A percentile compares a stretch with the other conserved stretches of the same genome.
These are phyloP conservation scores for Diplodia sapinea DNA, from an alignment of 2,329 filamentous ascomycete genomes.

Conservation along the genomic window DNA sequence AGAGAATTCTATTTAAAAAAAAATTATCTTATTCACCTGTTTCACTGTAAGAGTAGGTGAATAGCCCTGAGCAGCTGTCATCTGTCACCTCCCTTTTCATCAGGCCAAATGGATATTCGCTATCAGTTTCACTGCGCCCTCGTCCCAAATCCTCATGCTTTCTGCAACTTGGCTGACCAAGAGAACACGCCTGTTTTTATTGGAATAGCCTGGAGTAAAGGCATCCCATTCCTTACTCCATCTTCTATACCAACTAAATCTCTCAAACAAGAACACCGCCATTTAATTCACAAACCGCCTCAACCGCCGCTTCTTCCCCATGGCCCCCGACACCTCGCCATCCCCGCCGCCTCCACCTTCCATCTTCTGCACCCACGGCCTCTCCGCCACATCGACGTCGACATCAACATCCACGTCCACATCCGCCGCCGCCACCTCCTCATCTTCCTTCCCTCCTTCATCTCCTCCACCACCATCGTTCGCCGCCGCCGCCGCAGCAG, in stretches of 20 bases:
- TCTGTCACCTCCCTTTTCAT: neutral
- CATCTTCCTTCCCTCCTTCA: neutral
- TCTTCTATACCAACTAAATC: no score
- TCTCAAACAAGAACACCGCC: no score
- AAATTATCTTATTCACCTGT: neutral
- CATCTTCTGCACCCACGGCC: slow-evolving; percentile 29
- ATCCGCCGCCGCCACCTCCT: neutral
- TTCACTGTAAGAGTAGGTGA: neutral
- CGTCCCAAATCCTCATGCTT: neutral
- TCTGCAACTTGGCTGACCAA: no score
- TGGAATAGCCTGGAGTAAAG: no score
- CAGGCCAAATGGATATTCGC: neutral
- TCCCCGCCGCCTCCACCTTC: neutral
- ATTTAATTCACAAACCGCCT: slow-evolving; percentile 26
- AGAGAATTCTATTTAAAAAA: neutral
- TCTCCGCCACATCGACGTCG: slow-evolving; percentile 11
- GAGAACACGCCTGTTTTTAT: no score
- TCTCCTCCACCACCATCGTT: neutral
- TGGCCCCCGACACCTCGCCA: neutral
- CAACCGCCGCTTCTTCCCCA: slow-evolving; percentile 28
- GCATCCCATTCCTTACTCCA: no score
- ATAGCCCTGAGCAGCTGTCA: neutral
- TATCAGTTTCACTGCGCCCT: neutral
- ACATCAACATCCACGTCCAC: neutral
- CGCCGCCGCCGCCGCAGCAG: neutral